phyloP scores from a whole-genome alignment of 192 early-diverging fungal species.

The Backusella liffmaniae region DNA sequence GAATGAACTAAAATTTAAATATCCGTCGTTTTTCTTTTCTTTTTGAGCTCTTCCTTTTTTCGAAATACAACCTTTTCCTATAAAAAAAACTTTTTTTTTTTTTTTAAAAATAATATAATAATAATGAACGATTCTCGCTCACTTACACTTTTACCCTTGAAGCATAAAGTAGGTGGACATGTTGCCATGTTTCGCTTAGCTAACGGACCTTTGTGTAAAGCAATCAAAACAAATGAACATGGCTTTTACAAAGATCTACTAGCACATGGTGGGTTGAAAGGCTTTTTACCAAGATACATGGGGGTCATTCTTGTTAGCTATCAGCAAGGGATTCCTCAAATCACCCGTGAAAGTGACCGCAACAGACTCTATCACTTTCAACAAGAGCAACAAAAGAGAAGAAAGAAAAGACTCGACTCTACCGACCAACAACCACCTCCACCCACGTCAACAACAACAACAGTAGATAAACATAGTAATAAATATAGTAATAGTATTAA shows the following conservation, averaged over 20 bases:
- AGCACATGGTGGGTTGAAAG: background rate
- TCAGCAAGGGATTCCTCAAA: conserved; percentile 2
- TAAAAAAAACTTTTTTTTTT: too few relatives aligned
- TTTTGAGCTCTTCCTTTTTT: background rate
- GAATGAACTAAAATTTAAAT: background rate
- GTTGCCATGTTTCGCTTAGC: conserved; percentile 17
- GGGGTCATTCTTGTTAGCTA: conserved; percentile 8
- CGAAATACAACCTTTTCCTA: too few relatives aligned
- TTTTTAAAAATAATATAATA: too few relatives aligned
- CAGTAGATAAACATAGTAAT: background rate
- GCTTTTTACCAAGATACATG: conserved; percentile 13
- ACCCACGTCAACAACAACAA: background rate
- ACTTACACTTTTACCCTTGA: conserved; percentile 16
- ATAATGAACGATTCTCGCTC: background rate
- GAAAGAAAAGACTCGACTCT: background rate
- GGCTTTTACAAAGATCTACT: background rate
- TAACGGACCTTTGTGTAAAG: conserved; percentile 16
- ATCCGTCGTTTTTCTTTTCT: background rate
- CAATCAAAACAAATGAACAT: conserved; percentile 14
- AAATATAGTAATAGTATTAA: background rate
- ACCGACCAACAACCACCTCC: background rate
- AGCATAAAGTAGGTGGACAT: conserved; percentile 18
- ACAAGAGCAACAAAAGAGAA: background rate
- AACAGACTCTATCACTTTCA: background rate
- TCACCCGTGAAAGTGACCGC: conserved; percentile 2